These are phyloP conservation scores for Axilococcus clingmanii DNA, from an alignment of 139 green algal genomes.

Conservation along the genomic window DNA sequence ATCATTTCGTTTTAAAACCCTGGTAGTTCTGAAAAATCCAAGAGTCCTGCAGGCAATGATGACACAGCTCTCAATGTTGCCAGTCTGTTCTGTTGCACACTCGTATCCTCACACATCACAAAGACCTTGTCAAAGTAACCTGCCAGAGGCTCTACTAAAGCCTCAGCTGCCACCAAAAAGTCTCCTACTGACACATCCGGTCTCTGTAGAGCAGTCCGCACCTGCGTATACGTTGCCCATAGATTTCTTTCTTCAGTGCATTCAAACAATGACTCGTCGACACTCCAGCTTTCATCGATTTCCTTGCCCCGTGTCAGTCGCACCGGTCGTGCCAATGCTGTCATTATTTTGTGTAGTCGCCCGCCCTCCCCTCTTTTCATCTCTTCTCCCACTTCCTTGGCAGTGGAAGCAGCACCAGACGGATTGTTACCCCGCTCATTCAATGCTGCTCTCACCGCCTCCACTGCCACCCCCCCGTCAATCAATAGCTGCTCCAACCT, in stretches of 20 bases:
- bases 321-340: conserved; percentile 63
- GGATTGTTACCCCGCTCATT: conserved; percentile 66
- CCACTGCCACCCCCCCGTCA: conserved; percentile 50
- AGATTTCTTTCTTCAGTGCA: conserved; percentile 64
- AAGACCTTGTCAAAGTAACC: conserved; percentile 90
- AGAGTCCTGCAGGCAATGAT: conserved; percentile 61
- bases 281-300: conserved; percentile 24
- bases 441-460: conserved; percentile 78
- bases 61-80: conserved; percentile 76
- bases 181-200: conserved; percentile 35
- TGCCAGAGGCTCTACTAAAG: conserved; percentile 61
- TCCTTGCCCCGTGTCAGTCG: conserved; percentile 84
- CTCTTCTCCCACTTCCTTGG: conserved; percentile 52
- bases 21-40: conserved; percentile 82
- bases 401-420: conserved; percentile 51
- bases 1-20: conserved; percentile 72
- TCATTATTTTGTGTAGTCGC: conserved; percentile 60
- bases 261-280: conserved; percentile 62
- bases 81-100: conserved; percentile 70
- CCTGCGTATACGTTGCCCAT: conserved; percentile 33
- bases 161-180: conserved; percentile 45
- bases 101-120: conserved; percentile 82
- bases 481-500: conserved; percentile 91
- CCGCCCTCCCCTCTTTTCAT: conserved; percentile 32
- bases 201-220: conserved; percentile 10